A percentile compares a stretch with the other conserved stretches of the same genome.
phyloP scores from a whole-genome alignment of 2,329 filamentous ascomycete genomes.

The Fusarium pseudonygamai region DNA sequence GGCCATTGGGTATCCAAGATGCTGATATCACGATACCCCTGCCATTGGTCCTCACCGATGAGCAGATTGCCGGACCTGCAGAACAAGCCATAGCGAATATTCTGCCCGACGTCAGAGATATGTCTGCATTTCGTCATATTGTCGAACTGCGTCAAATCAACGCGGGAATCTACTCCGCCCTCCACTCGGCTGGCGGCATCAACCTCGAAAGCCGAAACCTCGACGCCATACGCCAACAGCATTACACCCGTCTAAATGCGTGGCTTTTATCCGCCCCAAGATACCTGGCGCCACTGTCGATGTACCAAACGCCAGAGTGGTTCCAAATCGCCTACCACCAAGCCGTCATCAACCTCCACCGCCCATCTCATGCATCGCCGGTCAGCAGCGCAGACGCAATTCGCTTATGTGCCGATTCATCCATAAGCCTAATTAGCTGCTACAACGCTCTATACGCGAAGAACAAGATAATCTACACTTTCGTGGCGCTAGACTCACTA shows the following conservation, averaged over 20 bases:
- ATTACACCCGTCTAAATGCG: slow-evolving; percentile 34
- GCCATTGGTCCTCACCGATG: slow-evolving; percentile 28
- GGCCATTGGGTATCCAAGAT: slow-evolving; percentile 34
- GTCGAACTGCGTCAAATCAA: slow-evolving; percentile 34
- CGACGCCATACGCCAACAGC: slow-evolving; percentile 32
- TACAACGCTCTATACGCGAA: slow-evolving; percentile 38
- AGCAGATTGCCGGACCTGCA: slow-evolving; percentile 19
- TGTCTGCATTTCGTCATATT: slow-evolving; percentile 37
- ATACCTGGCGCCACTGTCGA: slow-evolving; percentile 34
- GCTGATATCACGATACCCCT: slow-evolving; percentile 35
- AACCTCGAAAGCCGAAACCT: slow-evolving; percentile 29
- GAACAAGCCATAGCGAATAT: slow-evolving; percentile 28
- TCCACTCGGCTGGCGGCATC: slow-evolving; percentile 32
- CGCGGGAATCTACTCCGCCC: slow-evolving; percentile 30
- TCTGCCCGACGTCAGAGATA: slow-evolving; percentile 27
- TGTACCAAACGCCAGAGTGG: slow-evolving; percentile 40
- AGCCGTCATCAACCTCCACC: slow-evolving; percentile 36
- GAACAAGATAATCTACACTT: slow-evolving; percentile 38
- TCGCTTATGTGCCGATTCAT: slow-evolving; percentile 35
- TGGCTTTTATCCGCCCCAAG: slow-evolving; percentile 35
- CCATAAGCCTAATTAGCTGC: slow-evolving; percentile 38
- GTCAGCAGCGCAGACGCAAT: slow-evolving; percentile 38
- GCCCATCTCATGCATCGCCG: slow-evolving; percentile 36
- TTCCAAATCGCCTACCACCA: slow-evolving; percentile 40
- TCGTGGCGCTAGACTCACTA: slow-evolving; percentile 28